A percentile compares a stretch with the other conserved stretches of the same genome.
Conservation (phyloP, 2,329 filamentous ascomycete genomes). For the Elsinoe fawcettii region DNA sequence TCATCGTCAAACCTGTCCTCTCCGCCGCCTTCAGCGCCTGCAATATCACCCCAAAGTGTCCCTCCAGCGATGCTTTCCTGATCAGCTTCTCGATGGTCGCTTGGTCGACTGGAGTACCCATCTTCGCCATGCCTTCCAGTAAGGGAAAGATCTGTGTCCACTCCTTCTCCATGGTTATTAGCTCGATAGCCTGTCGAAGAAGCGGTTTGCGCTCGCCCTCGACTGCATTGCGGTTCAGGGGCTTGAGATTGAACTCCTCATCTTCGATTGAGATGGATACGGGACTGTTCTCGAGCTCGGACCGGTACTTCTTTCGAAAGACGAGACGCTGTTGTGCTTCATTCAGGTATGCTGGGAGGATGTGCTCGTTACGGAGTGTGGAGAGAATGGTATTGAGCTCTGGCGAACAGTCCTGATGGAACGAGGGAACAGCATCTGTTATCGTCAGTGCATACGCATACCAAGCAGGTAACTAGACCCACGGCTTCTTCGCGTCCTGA, state of each 20-base stretch:
- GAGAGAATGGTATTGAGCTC: constrained; percentile 36
- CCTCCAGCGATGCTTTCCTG: constrained; percentile 25
- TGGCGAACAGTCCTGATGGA: constrained; percentile 34
- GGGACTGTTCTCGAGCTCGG: constrained; percentile 37
- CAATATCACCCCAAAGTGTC: constrained; percentile 27
- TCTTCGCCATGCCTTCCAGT: constrained; percentile 27
- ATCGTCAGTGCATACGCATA: background rate
- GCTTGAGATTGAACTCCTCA: constrained; percentile 32
- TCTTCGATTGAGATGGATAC: constrained; percentile 36
- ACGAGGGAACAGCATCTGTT: constrained; percentile 34
- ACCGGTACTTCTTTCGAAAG: constrained; percentile 34
- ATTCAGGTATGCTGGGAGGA: constrained; percentile 39
- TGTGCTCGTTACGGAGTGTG: constrained; percentile 36
- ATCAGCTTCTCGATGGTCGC: constrained; percentile 29
- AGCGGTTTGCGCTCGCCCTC: constrained; percentile 26
- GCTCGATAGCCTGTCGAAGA: constrained; percentile 24
- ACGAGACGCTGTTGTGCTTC: constrained; percentile 36
- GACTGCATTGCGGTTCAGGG: constrained; percentile 27
- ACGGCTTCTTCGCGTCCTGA: constrained; percentile 1
- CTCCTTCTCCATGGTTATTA: constrained; percentile 26
- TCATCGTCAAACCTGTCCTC: constrained; percentile 30
- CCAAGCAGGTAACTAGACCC: background rate
- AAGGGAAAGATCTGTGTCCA: constrained; percentile 32
- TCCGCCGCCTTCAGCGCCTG: constrained; percentile 27
- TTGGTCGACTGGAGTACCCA: constrained; percentile 20